Evolutionary conservation across 768 basidiomycete genomes (phyloP).

Genomic region (Candolleomyces efflorescens): DNA sequence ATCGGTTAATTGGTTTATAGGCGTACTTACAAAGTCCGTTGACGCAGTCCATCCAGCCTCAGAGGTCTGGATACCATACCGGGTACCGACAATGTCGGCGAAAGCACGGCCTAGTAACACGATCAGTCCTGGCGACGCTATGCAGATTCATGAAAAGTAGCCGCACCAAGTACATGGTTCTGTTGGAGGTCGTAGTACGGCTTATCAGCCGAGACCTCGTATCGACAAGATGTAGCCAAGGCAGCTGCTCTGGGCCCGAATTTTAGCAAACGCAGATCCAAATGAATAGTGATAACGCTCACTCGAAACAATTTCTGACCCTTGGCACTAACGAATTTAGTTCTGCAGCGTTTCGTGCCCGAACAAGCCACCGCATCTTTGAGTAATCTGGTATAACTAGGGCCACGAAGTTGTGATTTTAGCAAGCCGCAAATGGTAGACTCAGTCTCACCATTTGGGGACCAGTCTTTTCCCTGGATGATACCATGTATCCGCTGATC

Average conservation of each 20-base stretch:
- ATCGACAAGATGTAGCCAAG: conserved; percentile 54
- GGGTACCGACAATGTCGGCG: conserved; percentile 37
- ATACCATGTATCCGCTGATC: conserved; percentile 77
- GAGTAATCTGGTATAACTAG: conserved; percentile 83
- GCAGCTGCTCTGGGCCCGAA: conserved; percentile 52
- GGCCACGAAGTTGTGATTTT: not conserved
- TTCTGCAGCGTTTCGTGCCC: conserved; percentile 62
- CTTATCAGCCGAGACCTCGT: conserved; percentile 36
- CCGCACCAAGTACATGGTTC: conserved; percentile 48
- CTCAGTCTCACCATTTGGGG: conserved; percentile 54
- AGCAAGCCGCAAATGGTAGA: not conserved
- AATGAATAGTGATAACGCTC: conserved; percentile 18
- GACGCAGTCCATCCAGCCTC: conserved; percentile 46
- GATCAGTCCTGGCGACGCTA: not conserved
- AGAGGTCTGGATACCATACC: conserved; percentile 38
- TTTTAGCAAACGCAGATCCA: not conserved
- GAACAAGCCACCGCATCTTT: conserved; percentile 65
- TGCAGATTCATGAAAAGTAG: not conserved
- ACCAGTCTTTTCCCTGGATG: conserved; percentile 64
- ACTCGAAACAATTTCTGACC: conserved; percentile 71
- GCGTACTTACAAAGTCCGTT: conserved; percentile 68
- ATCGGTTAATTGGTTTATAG: not conserved
- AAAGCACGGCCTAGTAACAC: conserved; percentile 46
- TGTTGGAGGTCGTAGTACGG: conserved; percentile 58
- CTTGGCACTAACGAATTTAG: conserved; percentile 51